A percentile compares a stretch with the other conserved stretches of the same genome.
These are phyloP conservation scores for Penicillium sp. DNA, from an alignment of 2,329 filamentous ascomycete genomes.

Conservation along the genomic window DNA sequence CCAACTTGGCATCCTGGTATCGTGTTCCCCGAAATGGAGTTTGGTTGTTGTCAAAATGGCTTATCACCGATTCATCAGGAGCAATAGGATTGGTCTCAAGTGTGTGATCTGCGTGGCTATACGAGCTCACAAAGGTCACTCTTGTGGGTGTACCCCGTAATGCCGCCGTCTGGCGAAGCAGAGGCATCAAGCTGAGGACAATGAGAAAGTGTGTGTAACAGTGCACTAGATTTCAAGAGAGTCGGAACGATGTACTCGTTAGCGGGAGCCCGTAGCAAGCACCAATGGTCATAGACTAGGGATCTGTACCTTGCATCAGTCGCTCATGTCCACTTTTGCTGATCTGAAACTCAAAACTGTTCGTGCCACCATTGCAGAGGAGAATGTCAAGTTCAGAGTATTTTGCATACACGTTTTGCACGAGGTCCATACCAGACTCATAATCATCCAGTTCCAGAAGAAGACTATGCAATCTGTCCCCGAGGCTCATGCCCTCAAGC, in stretches of 20 bases:
- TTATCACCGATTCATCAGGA: background rate
- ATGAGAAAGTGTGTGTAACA: slow-evolving; percentile 17
- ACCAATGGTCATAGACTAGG: too few relatives aligned
- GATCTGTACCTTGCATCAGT: slow-evolving; percentile 10
- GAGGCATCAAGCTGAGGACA: slow-evolving; percentile 8
- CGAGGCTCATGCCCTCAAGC: slow-evolving; percentile 31
- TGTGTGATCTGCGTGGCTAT: slow-evolving; percentile 3
- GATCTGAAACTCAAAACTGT: slow-evolving; percentile 7
- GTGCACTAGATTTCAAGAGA: slow-evolving; percentile 8
- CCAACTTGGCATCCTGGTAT: slow-evolving; percentile 15
- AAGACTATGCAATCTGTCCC: slow-evolving; percentile 43
- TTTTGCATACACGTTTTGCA: slow-evolving; percentile 7
- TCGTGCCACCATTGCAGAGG: slow-evolving; percentile 14
- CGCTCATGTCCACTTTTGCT: slow-evolving; percentile 16
- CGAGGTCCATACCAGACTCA: slow-evolving; percentile 11
- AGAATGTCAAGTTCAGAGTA: slow-evolving; percentile 12
- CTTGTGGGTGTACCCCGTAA: slow-evolving; percentile 5
- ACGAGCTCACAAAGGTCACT: slow-evolving; percentile 14
- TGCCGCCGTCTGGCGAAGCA: slow-evolving; percentile 10
- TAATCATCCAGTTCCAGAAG: slow-evolving; percentile 40
- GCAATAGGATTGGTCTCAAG: slow-evolving; percentile 1
- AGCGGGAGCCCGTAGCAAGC: too few relatives aligned
- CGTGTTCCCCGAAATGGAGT: slow-evolving; percentile 1
- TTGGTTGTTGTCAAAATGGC: slow-evolving; percentile 3
- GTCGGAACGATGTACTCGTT: too few relatives aligned